Base-by-base conservation (phyloP, 176 grass and related monocot genomes). In the Echinochloa phyllopogon region DNA sequence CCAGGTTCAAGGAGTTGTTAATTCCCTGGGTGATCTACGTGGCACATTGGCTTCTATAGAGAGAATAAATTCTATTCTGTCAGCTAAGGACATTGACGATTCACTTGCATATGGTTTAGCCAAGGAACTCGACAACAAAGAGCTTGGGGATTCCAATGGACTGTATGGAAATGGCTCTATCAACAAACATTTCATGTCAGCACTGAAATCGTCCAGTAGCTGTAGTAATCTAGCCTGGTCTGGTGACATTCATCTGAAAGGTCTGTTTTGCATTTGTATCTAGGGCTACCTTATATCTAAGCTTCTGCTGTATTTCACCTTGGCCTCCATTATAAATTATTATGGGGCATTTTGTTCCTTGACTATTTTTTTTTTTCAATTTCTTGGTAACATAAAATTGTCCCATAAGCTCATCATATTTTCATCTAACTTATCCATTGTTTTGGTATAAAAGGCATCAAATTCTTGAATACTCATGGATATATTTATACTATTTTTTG, bases 1-100 rank as follows among this genome's bases (percentile, higher is more conserved):
- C 65, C 82, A 98, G 96, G 96, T 98, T 81, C 96, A 98, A 95
- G 93, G 96, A 62, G 96, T 72, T 77, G 93, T 98, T 62, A 98
- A 98, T 85, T 92, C 91, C 47, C 91, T 98, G 38, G 89, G 93
- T 70, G 96, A 98, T 91, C 89, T 98, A 37, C 93, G 96, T 69
- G 79, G 76, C 62, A 90, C 89, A 38, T 87, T 98, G 83, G 91
- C 96, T 82, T 92, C 96, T 70, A 23, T 91, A 77, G 93, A 98
- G 75, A 91, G 96, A 81, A 98, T 98, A 81, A 98, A 98, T 90
- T 89, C 85, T 79, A 87, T 95, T 84, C 78, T 98, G 41, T 83
- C 89, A 74, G 83, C 85, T 40, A 72, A 86, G 77, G 91, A 95
- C 70, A 90, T 98, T 80, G 96, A 98, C 74, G 91, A 92, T 47